Conservation (phyloP, 495 filamentous ascomycete genomes). For the Xylaria sp. region DNA sequence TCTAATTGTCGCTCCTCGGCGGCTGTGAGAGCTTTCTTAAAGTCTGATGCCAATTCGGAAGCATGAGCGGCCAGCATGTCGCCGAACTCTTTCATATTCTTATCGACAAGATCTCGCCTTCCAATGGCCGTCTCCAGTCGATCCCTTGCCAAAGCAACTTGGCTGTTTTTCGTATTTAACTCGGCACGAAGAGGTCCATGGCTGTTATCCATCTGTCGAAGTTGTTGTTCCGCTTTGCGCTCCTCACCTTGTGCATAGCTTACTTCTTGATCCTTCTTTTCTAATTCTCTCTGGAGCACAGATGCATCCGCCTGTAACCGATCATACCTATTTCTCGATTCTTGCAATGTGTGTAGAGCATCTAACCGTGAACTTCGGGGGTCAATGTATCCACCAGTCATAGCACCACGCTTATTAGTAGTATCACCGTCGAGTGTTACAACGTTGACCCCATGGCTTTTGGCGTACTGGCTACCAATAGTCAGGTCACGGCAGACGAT, state of each 20-base stretch:
- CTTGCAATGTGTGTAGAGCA: conserved; percentile 76
- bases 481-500: conserved; percentile 90
- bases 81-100: conserved; percentile 73
- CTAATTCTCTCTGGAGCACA: conserved; percentile 63
- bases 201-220: conserved; percentile 78
- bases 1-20: conserved; percentile 85
- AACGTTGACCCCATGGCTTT: conserved; percentile 87
- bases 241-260: conserved; percentile 80
- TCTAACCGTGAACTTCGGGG: conserved; percentile 81
- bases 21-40: conserved; percentile 86
- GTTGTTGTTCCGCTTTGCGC: conserved; percentile 81
- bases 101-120: conserved; percentile 75
- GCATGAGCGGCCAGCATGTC: conserved; percentile 77
- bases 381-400: conserved; percentile 93
- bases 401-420: conserved; percentile 89
- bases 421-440: conserved; percentile 95
- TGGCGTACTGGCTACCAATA: conserved; percentile 85
- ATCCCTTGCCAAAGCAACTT: conserved; percentile 75
- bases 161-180: conserved; percentile 70
- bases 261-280: conserved; percentile 83
- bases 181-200: conserved; percentile 80
- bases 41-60: conserved; percentile 80
- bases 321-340: conserved; percentile 78
- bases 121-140: conserved; percentile 73
- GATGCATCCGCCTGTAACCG: conserved; percentile 57